Evolutionary conservation across 805 yeast species (phyloP), one percentile per base, ranked within the genome.

Genomic region (Monosporozyma solicola): DNA sequence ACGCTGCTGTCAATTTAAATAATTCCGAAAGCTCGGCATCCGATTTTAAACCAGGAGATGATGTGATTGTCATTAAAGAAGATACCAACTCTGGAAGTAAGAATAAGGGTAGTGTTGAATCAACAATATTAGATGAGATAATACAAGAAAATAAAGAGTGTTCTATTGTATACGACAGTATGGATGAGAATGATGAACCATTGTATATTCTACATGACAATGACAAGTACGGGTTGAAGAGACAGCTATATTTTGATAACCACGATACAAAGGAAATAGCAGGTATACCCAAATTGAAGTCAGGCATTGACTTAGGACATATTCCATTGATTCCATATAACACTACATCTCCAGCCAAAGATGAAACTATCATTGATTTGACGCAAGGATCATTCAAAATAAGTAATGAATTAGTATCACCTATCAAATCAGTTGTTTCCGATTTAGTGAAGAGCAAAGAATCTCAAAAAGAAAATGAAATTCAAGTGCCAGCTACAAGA

Each of bases 401-500:
- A 5, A 69, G 64, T 2, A 58, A 55, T 11, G 56, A 61, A 3
- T 47, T 67, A 25, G 60, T 63, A 11, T 67, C 71, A 0, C 70
- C 69, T 1, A 41, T 64, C 31, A 61, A 59, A 47, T n/a, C 49
- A n/a, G 56, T 55, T 22, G 22, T 8, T 22, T 47, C 20, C 22
- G 13, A 44, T 27, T 29, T n/a, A 11, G 22, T 27, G 3, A 13
- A 15, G 9, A 15, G 6, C 6, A 13, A 29, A 44, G 33, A 25
- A 20, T n/a, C 43, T 24, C 24, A 16, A 35, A 10, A 25, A 3
- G 25, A 37, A 13, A 24, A 13, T 10, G 27, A 25, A 25, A 54
- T 66, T 4, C 68, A 67, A 52, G 67, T 67, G 2, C 69, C 70
- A 5, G 70, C 67, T 3, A 64, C 70, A n/a, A 58, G 68, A 50